These are phyloP conservation scores for Xylaria sp. DNA, from an alignment of 2,329 filamentous ascomycete species.

Conservation along the genomic window DNA sequence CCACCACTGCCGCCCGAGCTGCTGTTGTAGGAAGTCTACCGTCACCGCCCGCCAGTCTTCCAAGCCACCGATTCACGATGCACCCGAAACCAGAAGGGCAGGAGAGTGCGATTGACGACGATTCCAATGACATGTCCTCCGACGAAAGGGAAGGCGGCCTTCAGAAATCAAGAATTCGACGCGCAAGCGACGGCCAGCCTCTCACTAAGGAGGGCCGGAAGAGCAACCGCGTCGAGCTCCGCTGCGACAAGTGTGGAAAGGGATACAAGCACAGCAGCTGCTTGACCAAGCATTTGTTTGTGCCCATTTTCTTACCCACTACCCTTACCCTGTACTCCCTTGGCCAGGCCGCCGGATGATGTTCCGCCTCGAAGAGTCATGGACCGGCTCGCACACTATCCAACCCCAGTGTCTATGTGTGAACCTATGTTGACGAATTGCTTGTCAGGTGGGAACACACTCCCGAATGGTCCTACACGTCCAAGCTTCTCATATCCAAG, in stretches of 20 bases:
- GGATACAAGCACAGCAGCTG: conserved; percentile 99
- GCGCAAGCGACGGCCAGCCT: conserved; percentile 86
- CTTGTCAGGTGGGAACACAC: conserved; percentile 95
- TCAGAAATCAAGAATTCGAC: conserved; percentile 58
- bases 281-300: conserved; percentile 99
- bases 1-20: conserved; percentile 57
- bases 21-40: conserved; percentile 63
- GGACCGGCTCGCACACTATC: conserved; percentile 37
- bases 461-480: conserved; percentile 95
- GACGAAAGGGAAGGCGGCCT: conserved; percentile 58
- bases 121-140: conserved; percentile 62
- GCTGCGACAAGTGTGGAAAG: conserved; percentile 98
- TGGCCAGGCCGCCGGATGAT: conserved; percentile 38
- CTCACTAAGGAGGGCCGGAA: conserved; percentile 81
- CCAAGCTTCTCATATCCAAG: conserved; percentile 97
- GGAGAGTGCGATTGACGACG: conserved; percentile 73
- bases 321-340: conserved; percentile 44
- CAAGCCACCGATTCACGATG: conserved; percentile 59
- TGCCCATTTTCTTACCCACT: conserved; percentile 65
- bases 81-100: conserved; percentile 56
- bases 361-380: conserved; percentile 37
- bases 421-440: conserved; percentile 45
- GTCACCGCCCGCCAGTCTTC: conserved; percentile 72
- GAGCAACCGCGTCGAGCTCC: conserved; percentile 81
- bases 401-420: conserved; percentile 37